Percentiles rank a stretch among this genome's conserved stretches.
Conservation (phyloP, 768 basidiomycete species). For the Lentinula raphanica region DNA sequence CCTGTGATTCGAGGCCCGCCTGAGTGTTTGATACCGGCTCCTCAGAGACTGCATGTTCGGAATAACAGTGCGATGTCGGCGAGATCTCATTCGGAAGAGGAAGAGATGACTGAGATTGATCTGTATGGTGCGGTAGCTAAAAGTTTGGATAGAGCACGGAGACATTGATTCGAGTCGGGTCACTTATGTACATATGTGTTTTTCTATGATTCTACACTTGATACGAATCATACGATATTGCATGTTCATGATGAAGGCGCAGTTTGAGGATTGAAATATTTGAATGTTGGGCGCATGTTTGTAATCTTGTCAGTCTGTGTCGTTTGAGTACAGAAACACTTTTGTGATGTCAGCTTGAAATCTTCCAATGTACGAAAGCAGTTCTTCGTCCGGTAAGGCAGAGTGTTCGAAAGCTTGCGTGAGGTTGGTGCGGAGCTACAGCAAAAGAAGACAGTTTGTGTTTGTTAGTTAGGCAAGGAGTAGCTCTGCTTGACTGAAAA, state of each 20-base stretch:
- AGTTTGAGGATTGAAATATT: too few relatives aligned
- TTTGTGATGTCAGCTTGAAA: constrained; percentile 69
- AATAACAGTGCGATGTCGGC: not conserved
- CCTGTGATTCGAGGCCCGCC: not conserved
- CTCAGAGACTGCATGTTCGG: constrained; percentile 4
- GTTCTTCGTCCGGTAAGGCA: constrained; percentile 65
- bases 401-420: constrained; percentile 70
- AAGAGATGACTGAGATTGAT: constrained; percentile 1
- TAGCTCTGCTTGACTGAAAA: too few relatives aligned
- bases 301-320: not conserved
- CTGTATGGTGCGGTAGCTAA: constrained; percentile 6
- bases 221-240: too few relatives aligned
- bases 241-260: too few relatives aligned
- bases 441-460: not conserved
- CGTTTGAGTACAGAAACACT: constrained; percentile 32
- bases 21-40: not conserved
- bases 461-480: too few relatives aligned
- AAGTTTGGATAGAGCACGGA: not conserved
- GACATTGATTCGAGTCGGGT: not conserved
- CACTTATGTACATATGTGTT: too few relatives aligned
- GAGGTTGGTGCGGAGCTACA: constrained; percentile 71
- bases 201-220: too few relatives aligned
- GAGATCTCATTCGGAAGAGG: not conserved
- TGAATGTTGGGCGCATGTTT: too few relatives aligned
- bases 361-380: constrained; percentile 57